These are phyloP conservation scores for Thielaviopsis ethacetica DNA, from an alignment of 2,329 filamentous ascomycete genomes.

Conservation along the genomic window DNA sequence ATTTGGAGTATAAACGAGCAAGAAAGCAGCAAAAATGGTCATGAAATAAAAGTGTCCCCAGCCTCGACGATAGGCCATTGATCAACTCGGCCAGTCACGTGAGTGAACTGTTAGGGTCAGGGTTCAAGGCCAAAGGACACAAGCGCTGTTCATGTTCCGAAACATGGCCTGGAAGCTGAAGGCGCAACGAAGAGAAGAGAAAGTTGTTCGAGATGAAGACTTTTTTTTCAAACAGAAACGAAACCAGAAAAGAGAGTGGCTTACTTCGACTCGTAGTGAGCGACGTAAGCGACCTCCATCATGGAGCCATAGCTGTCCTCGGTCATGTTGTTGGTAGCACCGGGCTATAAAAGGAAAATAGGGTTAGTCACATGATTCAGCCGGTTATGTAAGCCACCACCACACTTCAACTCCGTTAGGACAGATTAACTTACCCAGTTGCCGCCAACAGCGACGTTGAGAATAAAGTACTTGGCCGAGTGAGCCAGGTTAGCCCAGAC, in stretches of 20 bases:
- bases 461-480: slow-evolving; percentile 32
- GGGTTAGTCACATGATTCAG: slow-evolving; percentile 8
- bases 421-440: slow-evolving; percentile 26
- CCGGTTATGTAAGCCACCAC: neutral
- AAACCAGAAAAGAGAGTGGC: slow-evolving; percentile 3
- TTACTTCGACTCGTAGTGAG: slow-evolving; percentile 13
- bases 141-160: too few relatives aligned
- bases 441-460: slow-evolving; percentile 41
- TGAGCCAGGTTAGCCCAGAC: slow-evolving; percentile 35
- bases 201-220: neutral
- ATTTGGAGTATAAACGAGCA: neutral
- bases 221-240: neutral
- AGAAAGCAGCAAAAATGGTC: neutral
- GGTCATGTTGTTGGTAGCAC: slow-evolving; percentile 30
- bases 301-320: slow-evolving; percentile 21
- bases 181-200: neutral
- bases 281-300: slow-evolving; percentile 16
- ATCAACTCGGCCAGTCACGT: neutral
- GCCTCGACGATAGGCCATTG: too few relatives aligned
- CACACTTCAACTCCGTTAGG: neutral
- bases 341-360: slow-evolving; percentile 23
- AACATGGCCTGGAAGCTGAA: neutral
- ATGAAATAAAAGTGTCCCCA: neutral
- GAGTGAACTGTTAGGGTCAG: neutral
- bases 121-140: too few relatives aligned